Evolutionary conservation across 495 filamentous ascomycete genomes (phyloP).

Genomic region (Aspergillus indologenus): DNA sequence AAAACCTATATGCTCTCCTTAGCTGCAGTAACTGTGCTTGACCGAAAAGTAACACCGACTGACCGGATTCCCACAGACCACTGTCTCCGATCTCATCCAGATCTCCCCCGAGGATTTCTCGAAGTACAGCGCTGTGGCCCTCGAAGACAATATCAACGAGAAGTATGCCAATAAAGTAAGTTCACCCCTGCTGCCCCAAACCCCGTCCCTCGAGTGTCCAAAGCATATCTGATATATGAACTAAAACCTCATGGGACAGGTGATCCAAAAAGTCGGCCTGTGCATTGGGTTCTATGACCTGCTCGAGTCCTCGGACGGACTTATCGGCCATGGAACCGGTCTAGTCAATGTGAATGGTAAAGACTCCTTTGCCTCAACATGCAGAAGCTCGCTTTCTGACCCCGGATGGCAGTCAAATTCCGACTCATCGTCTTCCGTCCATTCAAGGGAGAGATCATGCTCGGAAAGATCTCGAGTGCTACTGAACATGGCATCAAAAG

Average conservation of each 20-base stretch:
- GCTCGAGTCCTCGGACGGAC: constrained; percentile 79
- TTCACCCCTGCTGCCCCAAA: no score
- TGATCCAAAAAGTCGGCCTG: constrained; percentile 78
- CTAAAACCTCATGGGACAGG: constrained; percentile 29
- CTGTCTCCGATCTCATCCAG: constrained; percentile 86
- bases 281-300: constrained; percentile 91
- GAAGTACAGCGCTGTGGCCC: constrained; percentile 69
- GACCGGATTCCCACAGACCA: constrained; percentile 43
- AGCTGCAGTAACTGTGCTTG: neutral
- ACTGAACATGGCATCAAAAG: constrained; percentile 70
- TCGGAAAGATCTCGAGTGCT: constrained; percentile 73
- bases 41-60: constrained; percentile 7
- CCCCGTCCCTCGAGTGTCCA: no score
- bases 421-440: constrained; percentile 90
- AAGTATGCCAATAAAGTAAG: constrained; percentile 91
- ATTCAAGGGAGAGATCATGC: constrained; percentile 85
- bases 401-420: constrained; percentile 69
- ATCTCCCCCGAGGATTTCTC: constrained; percentile 83
- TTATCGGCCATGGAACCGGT: constrained; percentile 86
- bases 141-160: constrained; percentile 91
- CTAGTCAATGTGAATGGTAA: constrained; percentile 88
- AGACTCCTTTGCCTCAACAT: neutral
- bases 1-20: neutral
- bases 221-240: neutral
- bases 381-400: neutral